Evolutionary conservation across 805 yeast species (phyloP).

Genomic region (Pichia occidentalis): DNA sequence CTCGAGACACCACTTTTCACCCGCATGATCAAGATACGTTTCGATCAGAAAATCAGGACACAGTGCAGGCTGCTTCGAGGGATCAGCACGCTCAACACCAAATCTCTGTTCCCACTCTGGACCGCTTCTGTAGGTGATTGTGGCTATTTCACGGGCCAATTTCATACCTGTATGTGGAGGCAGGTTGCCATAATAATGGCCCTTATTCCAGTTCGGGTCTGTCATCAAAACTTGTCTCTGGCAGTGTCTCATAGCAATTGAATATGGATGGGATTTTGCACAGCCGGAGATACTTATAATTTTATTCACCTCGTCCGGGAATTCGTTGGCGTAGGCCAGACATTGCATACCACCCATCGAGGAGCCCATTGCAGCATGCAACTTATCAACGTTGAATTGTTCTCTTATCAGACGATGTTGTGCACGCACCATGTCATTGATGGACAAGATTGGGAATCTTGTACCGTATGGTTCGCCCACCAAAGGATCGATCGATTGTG

Average conservation of each 20-base stretch:
- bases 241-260: constrained; percentile 88
- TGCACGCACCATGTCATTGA: constrained; percentile 88
- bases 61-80: constrained; percentile 69
- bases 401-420: constrained; percentile 64
- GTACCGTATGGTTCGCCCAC: constrained; percentile 69
- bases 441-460: constrained; percentile 76
- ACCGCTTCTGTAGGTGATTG: constrained; percentile 89
- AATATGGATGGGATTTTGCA: constrained; percentile 89
- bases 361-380: constrained; percentile 80
- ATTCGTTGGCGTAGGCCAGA: constrained; percentile 78
- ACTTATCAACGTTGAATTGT: constrained; percentile 53
- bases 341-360: constrained; percentile 99
- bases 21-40: constrained; percentile 90
- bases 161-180: constrained; percentile 97
- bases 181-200: constrained; percentile 62
- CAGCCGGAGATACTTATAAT: constrained; percentile 84
- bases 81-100: constrained; percentile 83
- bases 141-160: constrained; percentile 86
- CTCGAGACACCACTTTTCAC: constrained; percentile 86
- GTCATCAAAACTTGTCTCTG: constrained; percentile 92
- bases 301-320: constrained; percentile 66
- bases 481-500: constrained; percentile 71
- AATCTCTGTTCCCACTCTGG: constrained; percentile 96
- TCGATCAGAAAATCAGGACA: constrained; percentile 93
- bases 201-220: constrained; percentile 92